Evolutionary conservation across 805 yeast genomes (phyloP).

Genomic region (Suhomyces vadensis): DNA sequence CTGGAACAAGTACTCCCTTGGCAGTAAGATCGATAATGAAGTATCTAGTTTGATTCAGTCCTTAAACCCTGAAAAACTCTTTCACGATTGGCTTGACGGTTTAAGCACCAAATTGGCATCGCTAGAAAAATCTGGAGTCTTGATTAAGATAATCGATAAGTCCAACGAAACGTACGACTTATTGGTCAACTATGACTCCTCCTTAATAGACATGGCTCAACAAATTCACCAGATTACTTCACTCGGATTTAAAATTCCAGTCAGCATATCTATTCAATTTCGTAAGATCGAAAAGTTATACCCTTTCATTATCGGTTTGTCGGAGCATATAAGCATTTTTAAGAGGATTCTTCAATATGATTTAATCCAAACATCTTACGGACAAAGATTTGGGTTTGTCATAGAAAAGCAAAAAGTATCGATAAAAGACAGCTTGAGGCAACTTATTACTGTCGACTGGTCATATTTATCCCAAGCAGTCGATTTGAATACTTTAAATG

Average conservation of each 20-base stretch:
- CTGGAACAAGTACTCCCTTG: constrained; percentile 47
- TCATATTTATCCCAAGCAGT: constrained; percentile 47
- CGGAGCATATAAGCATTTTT: constrained; percentile 51
- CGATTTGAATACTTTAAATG: constrained; percentile 40
- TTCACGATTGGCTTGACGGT: constrained; percentile 49
- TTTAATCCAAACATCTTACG: constrained; percentile 27
- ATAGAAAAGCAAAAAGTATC: constrained; percentile 34
- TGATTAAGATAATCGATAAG: constrained; percentile 13
- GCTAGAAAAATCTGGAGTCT: constrained; percentile 11
- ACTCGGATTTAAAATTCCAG: constrained; percentile 60
- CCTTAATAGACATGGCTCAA: constrained; percentile 44
- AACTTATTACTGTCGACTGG: constrained; percentile 53
- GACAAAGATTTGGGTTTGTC: constrained; percentile 45
- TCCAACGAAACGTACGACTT: constrained; percentile 29
- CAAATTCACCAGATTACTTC: constrained; percentile 54
- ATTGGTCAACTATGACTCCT: constrained; percentile 52
- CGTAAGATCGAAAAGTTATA: constrained; percentile 51
- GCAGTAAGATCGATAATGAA: constrained; percentile 58
- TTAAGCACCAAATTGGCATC: constrained; percentile 1
- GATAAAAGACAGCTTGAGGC: constrained; percentile 33
- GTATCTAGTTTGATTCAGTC: constrained; percentile 46
- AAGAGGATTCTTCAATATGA: constrained; percentile 24
- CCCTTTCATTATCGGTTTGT: constrained; percentile 56
- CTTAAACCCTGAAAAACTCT: constrained; percentile 43
- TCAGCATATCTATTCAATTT: constrained; percentile 46